Base-by-base conservation (phyloP, 495 filamentous ascomycete genomes). In the Aspergillus hancockii region DNA sequence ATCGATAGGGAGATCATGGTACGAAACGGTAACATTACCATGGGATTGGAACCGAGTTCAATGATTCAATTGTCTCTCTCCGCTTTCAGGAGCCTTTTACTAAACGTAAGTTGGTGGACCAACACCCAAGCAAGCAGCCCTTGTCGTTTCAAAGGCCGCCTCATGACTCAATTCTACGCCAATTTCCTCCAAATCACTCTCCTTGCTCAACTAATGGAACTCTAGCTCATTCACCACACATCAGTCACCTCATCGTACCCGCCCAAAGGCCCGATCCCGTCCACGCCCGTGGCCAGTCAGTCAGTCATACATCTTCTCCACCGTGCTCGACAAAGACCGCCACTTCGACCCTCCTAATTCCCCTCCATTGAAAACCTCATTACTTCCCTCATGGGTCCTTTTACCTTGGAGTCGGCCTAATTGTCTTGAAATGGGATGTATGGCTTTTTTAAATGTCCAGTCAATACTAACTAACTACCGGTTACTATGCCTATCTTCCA, bases 401-500 rank as follows among this genome's bases (percentile, higher is more conserved):
- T 8, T 47, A 47, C 13, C 5, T 22, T 8, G 9, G 3, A 32
- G 21, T 22, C 43, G 43, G 12, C 18, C 18, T 47, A 9, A 47
- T 23, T 23, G 18, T 23, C 43, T 23, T 47, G 22, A 13, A 22
- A 52, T 60, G 57, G 43, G 62, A 67, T 69, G 67, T 31, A 59
- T 49, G 41, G 34, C 22, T 34, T 32, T 31, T 57, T 55, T 47
- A 28, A 55, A 13, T 47, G 12, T 40, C 45, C 54, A 57, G 52
- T 18, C 10, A 22, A 30, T 47, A 41, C 9, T 51, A 36, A 47
- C 45, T 34, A 59, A 36, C n/a, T 51, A 14, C 34, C 57, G 51
- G 54, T 64, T 57, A 75, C 45, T 49, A 78, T 78, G 75, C 75
- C 75, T 55, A 70, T 75, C 19, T 76, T 78, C 56, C 71, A 71